phyloP scores from a whole-genome alignment of 2,329 filamentous ascomycete genomes.

The Phoma sp. region DNA sequence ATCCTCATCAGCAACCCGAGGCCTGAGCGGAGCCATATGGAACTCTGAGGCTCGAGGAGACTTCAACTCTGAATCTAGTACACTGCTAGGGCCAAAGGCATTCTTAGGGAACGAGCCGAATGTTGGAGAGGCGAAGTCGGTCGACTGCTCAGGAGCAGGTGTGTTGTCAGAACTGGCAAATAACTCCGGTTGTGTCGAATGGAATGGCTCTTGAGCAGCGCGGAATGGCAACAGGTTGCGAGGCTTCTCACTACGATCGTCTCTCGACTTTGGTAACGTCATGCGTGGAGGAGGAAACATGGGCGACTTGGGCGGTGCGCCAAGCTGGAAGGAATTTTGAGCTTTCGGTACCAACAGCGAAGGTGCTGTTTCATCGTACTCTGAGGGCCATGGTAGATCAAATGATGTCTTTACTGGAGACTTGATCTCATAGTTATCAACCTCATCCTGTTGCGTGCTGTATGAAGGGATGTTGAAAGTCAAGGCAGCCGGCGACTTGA shows the following conservation, averaged over 20 bases:
- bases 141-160: neutral
- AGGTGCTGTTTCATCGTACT: conserved; percentile 30
- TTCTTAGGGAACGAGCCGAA: conserved; percentile 47
- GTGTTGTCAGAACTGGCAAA: neutral
- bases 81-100: conserved; percentile 27
- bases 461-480: conserved; percentile 37
- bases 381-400: conserved; percentile 39
- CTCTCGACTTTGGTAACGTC: conserved; percentile 10
- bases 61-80: conserved; percentile 46
- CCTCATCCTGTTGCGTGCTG: conserved; percentile 21
- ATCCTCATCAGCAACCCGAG: conserved; percentile 43
- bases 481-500: conserved; percentile 40
- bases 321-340: conserved; percentile 19
- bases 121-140: conserved; percentile 46
- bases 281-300: conserved; percentile 20
- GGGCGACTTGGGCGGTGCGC: conserved; percentile 32
- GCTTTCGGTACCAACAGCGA: conserved; percentile 19
- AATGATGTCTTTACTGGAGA: conserved; percentile 43
- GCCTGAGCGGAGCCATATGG: conserved; percentile 48
- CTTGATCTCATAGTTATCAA: conserved; percentile 28
- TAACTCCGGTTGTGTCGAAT: neutral
- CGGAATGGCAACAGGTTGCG: conserved; percentile 11
- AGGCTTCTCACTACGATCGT: conserved; percentile 11
- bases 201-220: conserved; percentile 1
- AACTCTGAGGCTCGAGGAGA: conserved; percentile 47